Conservation (phyloP, 306 rosid species). For the Chamaecrista fasciculata region DNA sequence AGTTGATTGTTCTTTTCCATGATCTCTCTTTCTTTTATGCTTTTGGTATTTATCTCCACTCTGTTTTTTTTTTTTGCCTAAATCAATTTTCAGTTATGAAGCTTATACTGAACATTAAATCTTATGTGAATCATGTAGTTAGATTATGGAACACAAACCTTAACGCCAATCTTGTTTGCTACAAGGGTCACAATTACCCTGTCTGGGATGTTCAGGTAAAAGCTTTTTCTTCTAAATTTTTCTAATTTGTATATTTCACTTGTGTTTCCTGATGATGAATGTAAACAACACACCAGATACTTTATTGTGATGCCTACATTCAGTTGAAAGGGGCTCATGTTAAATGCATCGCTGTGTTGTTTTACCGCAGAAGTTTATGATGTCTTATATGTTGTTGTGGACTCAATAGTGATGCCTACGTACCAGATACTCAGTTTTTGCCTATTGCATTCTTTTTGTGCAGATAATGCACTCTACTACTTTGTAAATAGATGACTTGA, state of each 20-base stretch:
- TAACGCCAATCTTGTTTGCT: constrained; percentile 92
- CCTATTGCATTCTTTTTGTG: not conserved
- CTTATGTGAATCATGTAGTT: constrained; percentile 55
- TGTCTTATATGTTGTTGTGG: not conserved
- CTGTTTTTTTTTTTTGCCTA: not conserved
- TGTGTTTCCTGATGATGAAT: constrained; percentile 17
- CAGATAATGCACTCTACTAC: not conserved
- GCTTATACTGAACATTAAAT: not conserved
- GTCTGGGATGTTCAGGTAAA: constrained; percentile 99
- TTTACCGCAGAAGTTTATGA: not conserved
- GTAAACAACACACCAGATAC: not conserved
- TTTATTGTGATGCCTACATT: not conserved
- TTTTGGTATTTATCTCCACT: not conserved
- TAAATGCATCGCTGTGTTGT: not conserved
- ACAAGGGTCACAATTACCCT: constrained; percentile 97
- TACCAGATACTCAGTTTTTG: not conserved
- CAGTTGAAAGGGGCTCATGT: not conserved
- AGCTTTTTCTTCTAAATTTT: constrained; percentile 22
- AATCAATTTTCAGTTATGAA: constrained; percentile 17
- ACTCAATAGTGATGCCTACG: too few relatives aligned
- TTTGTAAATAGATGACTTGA: not conserved
- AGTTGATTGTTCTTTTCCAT: constrained; percentile 17
- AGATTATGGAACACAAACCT: constrained; percentile 90
- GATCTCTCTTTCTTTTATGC: constrained; percentile 23
- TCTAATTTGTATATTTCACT: not conserved